Conservation (phyloP, 1,284 basidiomycete genomes). For the Clitocybe nebularis region DNA sequence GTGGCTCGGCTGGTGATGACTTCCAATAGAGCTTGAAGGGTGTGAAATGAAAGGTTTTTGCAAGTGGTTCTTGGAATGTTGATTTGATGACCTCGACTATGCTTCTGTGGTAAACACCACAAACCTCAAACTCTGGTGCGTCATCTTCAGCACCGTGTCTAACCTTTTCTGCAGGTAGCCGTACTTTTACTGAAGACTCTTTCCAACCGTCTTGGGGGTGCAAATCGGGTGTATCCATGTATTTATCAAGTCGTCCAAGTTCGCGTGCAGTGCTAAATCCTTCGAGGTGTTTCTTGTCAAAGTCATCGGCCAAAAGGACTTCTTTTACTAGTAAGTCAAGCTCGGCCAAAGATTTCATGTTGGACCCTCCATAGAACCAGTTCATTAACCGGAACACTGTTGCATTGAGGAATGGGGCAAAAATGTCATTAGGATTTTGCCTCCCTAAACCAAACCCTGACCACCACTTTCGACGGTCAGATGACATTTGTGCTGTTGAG, state of each 20-base stretch:
- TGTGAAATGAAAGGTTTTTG: constrained; percentile 13
- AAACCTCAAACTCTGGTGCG: constrained; percentile 18
- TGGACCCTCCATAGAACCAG: constrained; percentile 20
- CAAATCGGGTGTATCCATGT: background rate
- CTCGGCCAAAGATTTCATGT: constrained; percentile 20
- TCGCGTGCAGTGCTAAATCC: constrained; percentile 16
- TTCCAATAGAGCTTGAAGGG: constrained; percentile 24
- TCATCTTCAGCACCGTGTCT: constrained; percentile 11
- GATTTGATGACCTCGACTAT: constrained; percentile 23
- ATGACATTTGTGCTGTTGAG: background rate
- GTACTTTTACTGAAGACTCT: constrained; percentile 15
- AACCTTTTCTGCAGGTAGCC: constrained; percentile 17
- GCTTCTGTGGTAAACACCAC: constrained; percentile 18
- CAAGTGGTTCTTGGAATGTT: constrained; percentile 17
- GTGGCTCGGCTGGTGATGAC: constrained; percentile 1
- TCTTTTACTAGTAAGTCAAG: constrained; percentile 22
- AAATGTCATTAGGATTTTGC: background rate
- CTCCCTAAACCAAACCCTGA: constrained; percentile 2
- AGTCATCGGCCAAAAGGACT: constrained; percentile 22
- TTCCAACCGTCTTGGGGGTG: constrained; percentile 19
- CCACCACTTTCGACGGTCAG: background rate
- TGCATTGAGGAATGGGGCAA: constrained; percentile 14
- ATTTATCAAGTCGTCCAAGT: constrained; percentile 12
- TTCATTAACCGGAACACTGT: constrained; percentile 19
- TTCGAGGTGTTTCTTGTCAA: constrained; percentile 10